Evolutionary conservation across 495 filamentous ascomycete species (phyloP), one percentile per base, ranked within the genome.

Genomic region (Articulospora tetracladia): DNA sequence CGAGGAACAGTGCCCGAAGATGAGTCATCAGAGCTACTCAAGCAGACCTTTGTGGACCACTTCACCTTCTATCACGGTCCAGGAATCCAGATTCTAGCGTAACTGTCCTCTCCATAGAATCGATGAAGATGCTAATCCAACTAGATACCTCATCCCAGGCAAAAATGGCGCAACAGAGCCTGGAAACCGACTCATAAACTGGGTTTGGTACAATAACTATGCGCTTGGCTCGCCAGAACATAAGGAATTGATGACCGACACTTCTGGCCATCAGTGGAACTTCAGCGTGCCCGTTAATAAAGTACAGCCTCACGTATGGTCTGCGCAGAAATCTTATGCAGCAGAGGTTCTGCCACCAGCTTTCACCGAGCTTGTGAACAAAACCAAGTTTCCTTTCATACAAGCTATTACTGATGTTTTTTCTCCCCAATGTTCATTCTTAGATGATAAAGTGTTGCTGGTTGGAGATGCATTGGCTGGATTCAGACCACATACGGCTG

Each of bases 381-480:
- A 70, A 20, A 79, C 78, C 0, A 66, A 71, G 59, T 63, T 68
- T 34, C 81, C 82, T 0, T 85, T 84, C 64, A 75, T 84, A 8
- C 80, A 83, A 61, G 77, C 74, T 0, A 78, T 84, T 17, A 83
- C 79, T 12, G 81, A 85, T 55, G 76, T 79, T 13, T 65, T 81
- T 8, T 73, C 71, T 25, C 72, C 77, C 0, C 55, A 70, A 30
- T 70, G 77, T 44, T 70, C 75, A 53, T 83, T 77, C 54, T 59
- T 79, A 20, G 66, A 67, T 54, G 80, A 77, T 0, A 80, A 77
- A 63, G 72, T 85, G 1, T 69, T 84, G 28, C 64, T 85, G 32
- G 70, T 84, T 6, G 82, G 82, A 22, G 83, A 86, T 68, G 82
- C 82, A 28, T 57, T 84, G 13, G 80, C 79, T 0, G 77, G 76